Conservation (phyloP, 441 rosid species). For the Dalechampia spathulata region DNA sequence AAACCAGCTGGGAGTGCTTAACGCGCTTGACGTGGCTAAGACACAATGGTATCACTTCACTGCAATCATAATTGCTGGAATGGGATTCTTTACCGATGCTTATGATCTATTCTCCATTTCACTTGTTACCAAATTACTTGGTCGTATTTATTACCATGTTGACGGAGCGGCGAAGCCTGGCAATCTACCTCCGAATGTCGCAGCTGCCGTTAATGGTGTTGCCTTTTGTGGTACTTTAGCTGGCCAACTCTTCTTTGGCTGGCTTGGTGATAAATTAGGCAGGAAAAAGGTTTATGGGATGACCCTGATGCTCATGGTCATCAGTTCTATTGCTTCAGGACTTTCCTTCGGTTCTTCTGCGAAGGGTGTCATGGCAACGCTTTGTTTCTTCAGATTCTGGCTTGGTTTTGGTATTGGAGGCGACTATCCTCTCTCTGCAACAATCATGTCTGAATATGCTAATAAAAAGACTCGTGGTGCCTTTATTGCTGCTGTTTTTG, state of each 20-base stretch:
- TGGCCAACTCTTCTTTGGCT: conserved; percentile 80
- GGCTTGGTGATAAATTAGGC: conserved; percentile 79
- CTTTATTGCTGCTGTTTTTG: conserved; percentile 72
- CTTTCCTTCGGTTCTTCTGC: conserved; percentile 49
- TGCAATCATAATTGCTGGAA: conserved; percentile 64
- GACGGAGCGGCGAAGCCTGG: conserved; percentile 66
- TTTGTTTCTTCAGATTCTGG: conserved; percentile 85
- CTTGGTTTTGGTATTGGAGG: conserved; percentile 89
- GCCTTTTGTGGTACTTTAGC: conserved; percentile 66
- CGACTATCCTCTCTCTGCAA: conserved; percentile 74
- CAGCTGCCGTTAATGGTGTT: conserved; percentile 74
- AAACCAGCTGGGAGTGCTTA: conserved; percentile 39
- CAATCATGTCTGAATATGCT: conserved; percentile 78
- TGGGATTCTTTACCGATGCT: conserved; percentile 85
- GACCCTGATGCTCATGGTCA: conserved; percentile 67
- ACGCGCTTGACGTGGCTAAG: conserved; percentile 67
- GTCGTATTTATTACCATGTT: conserved; percentile 64
- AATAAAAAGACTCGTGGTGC: conserved; percentile 79
- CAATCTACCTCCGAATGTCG: conserved; percentile 56
- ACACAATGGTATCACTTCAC: conserved; percentile 89
- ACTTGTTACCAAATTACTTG: conserved; percentile 63
- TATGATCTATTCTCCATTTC: conserved; percentile 75
- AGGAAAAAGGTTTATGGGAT: conserved; percentile 65
- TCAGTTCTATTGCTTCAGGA: conserved; percentile 59
- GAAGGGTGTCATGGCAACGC: conserved; percentile 49